phyloP scores from a whole-genome alignment of 306 rosid species.

The Biancaea sappan region DNA sequence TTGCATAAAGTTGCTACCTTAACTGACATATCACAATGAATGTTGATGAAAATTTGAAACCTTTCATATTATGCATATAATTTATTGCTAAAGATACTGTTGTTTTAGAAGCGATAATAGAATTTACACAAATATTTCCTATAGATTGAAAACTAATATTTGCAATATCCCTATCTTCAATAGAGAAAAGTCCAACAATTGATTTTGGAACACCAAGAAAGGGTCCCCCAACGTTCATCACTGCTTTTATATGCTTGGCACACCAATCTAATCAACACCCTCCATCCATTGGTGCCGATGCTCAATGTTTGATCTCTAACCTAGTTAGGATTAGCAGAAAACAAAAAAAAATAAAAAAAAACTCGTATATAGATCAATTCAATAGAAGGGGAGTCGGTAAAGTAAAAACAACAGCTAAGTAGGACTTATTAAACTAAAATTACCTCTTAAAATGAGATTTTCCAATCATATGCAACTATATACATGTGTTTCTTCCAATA shows the following conservation, averaged over 20 bases:
- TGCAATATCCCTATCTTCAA: conserved; percentile 83
- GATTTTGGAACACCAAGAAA: conserved; percentile 89
- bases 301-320: conserved; percentile 74
- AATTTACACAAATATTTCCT: conserved; percentile 18
- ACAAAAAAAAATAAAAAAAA: too few species aligned
- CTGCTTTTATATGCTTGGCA: conserved; percentile 77
- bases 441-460: conserved; percentile 89
- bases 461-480: conserved; percentile 92
- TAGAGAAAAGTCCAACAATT: conserved; percentile 74
- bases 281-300: conserved; percentile 79
- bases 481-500: conserved; percentile 88
- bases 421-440: conserved; percentile 15
- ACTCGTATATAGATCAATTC: conserved; percentile 13
- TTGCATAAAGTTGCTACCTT: neutral
- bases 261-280: conserved; percentile 90
- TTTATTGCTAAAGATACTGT: neutral
- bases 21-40: conserved; percentile 11
- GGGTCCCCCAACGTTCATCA: conserved; percentile 82
- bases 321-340: conserved; percentile 49
- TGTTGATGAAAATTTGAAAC: conserved; percentile 15
- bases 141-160: conserved; percentile 10
- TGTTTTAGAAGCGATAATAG: conserved; percentile 11
- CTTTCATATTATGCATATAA: neutral
- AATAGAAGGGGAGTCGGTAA: neutral
- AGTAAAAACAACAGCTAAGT: neutral